These are phyloP conservation scores for Myxozyma neglecta DNA, from an alignment of 805 yeast species.

Conservation along the genomic window DNA sequence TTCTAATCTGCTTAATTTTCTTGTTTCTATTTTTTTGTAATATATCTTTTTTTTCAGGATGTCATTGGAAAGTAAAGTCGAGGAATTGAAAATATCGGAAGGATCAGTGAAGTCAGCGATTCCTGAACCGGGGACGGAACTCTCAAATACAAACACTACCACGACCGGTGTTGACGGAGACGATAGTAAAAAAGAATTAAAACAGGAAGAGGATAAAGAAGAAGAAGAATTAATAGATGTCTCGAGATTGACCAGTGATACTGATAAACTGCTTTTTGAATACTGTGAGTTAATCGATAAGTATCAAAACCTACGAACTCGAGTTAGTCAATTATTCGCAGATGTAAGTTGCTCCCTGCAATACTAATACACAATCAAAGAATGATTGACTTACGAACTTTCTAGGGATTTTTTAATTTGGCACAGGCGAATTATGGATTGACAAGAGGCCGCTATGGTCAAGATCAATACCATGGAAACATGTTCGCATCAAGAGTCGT, in stretches of 20 bases:
- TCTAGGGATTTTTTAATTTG: background rate
- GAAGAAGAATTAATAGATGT: slow-evolving; percentile 17
- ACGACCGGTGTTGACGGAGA: too few species aligned
- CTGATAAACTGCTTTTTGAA: slow-evolving; percentile 19
- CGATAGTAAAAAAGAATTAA: background rate
- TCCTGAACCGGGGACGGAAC: too few species aligned
- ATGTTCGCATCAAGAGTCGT: slow-evolving; percentile 36
- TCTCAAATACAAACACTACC: too few species aligned
- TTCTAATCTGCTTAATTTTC: too few species aligned
- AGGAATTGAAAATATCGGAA: too few species aligned
- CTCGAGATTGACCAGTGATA: background rate
- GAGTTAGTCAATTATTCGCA: slow-evolving; percentile 10
- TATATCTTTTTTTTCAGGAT: too few species aligned
- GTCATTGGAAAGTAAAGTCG: too few species aligned
- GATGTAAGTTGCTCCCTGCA: background rate
- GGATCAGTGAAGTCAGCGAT: too few species aligned
- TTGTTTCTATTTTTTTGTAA: too few species aligned
- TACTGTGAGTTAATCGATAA: slow-evolving; percentile 25
- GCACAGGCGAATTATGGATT: slow-evolving; percentile 29
- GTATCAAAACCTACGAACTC: slow-evolving; percentile 10
- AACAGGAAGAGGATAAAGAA: background rate
- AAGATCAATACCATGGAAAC: slow-evolving; percentile 45
- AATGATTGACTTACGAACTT: background rate
- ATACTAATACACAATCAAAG: background rate
- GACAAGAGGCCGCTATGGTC: slow-evolving; percentile 42